Evolutionary conservation across 805 yeast species (phyloP), one percentile per base, ranked within the genome.

Genomic region (Ogataea methanolica): DNA sequence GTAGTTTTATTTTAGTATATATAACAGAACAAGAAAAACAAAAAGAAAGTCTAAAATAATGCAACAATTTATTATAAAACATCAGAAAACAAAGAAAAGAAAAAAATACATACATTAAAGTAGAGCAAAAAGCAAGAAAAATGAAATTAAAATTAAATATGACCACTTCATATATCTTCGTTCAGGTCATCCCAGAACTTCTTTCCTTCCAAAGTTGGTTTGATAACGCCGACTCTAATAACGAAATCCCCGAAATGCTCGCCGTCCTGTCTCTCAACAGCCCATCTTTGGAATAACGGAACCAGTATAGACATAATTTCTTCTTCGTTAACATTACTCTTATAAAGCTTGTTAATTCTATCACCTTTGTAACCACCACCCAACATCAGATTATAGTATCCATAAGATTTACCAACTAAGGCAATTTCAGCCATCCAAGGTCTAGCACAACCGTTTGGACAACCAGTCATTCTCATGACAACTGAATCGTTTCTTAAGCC

Each of bases 341-440:
- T 78, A 75, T 80, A 92, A 46, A 92, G 78, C 73, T 92, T 92
- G 74, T 92, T 92, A 58, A 92, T 71, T 65, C 98, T 81, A 68
- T 90, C 86, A 51, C 98, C 98, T 61, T 85, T 85, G 69, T 85
- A 91, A 36, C 97, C 96, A 64, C 98, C 98, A 58, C 98, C 98
- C 56, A 92, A 76, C 88, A 91, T 76, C 69, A 92, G 76, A 69
- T 92, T 92, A 71, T 92, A 92, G 16, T 95, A 90, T 44, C 96
- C 96, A 54, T 78, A 82, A 0, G 98, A 97, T 67, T 92, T 92
- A 67, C 98, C 98, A 48, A 92, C 95, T 50, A 90, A 76, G 0
- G 97, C 98, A 49, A 92, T 82, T 68, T 92, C 98, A 5, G 97
- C 98, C 44, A 92, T 72, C 97, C 97, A 92, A 29, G 98, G 98